Base-by-base conservation (phyloP, 1,284 basidiomycete genomes). In the Fomitopsis betulina region DNA sequence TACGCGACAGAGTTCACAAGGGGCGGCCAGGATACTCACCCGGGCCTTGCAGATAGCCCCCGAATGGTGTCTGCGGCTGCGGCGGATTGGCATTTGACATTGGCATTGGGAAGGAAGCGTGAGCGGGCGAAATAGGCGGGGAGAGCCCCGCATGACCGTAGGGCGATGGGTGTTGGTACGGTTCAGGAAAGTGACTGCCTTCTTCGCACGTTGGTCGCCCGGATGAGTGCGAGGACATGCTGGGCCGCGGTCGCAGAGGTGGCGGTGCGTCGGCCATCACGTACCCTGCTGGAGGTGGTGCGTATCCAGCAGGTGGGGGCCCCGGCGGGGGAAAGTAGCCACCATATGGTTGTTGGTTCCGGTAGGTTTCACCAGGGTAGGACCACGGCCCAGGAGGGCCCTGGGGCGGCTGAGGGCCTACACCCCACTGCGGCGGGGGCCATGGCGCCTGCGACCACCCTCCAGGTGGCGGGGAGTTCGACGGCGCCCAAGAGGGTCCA, bases 351-450 rank as follows among this genome's bases (percentile, higher is more conserved):
- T 60, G 53, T 23, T 50, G 49, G n/a, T 51, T n/a, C 19, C 49
- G 49, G 15, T 55, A 55, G 6, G 19, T 19, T 32, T 55, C 35
- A 10, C 55, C 55, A 6, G 55, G 55, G 37, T 56, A 56, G n/a
- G 55, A 40, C 49, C 45, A 58, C 37, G 10, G 15, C 35, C 43
- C 39, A 49, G 15, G 57, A 12, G 33, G 33, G 37, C 56, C 12
- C 9, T 66, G 63, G 30, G 67, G 65, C 33, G 66, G 64, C 40
- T 65, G 62, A 5, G 45, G 45, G 12, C 45, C 42, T 25, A 62
- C 49, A 35, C 56, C 68, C 80, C 80, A 82, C 47, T 81, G 78
- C 8, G 75, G 63, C 45, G 80, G 79, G 37, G 80, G 78, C 80
- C 80, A 81, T 54, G 75, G 75, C 5, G 68, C 67, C 53, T 75